Evolutionary conservation across 2,329 filamentous ascomycete species (phyloP).

Genomic region (Fusarium multiceps): DNA sequence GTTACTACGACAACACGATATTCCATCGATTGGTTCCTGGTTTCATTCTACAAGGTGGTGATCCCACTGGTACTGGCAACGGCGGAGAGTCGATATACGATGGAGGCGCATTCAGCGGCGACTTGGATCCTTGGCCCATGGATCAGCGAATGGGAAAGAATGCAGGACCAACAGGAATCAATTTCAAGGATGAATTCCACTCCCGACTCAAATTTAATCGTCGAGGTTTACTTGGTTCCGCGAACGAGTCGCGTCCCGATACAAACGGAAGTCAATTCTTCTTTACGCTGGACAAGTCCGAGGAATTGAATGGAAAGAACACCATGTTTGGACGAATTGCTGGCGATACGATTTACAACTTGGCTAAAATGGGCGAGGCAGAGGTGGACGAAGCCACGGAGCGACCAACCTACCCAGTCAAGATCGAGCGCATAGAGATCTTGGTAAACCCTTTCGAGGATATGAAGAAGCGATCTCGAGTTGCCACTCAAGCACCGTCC

Average conservation of each 20-base stretch:
- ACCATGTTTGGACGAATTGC: constrained; percentile 93
- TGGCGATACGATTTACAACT: constrained; percentile 94
- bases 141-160: constrained; percentile 72
- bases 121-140: constrained; percentile 78
- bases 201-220: constrained; percentile 92
- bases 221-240: constrained; percentile 93
- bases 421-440: constrained; percentile 79
- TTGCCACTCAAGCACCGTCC: constrained; percentile 60
- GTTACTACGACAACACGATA: constrained; percentile 92
- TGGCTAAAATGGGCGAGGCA: constrained; percentile 91
- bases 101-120: constrained; percentile 78
- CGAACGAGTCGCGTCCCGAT: constrained; percentile 80
- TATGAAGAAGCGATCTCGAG: constrained; percentile 76
- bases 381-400: constrained; percentile 84
- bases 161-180: constrained; percentile 67
- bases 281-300: constrained; percentile 85
- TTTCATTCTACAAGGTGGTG: constrained; percentile 94
- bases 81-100: constrained; percentile 94
- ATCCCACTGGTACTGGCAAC: constrained; percentile 91
- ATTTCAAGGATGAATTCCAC: constrained; percentile 88
- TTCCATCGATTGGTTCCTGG: constrained; percentile 94
- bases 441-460: constrained; percentile 85
- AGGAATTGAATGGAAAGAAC: constrained; percentile 89
- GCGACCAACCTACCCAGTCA: constrained; percentile 85
- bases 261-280: constrained; percentile 98